Conservation (phyloP, 192 early-diverging fungal genomes). For the Backusella tarrabulga region DNA sequence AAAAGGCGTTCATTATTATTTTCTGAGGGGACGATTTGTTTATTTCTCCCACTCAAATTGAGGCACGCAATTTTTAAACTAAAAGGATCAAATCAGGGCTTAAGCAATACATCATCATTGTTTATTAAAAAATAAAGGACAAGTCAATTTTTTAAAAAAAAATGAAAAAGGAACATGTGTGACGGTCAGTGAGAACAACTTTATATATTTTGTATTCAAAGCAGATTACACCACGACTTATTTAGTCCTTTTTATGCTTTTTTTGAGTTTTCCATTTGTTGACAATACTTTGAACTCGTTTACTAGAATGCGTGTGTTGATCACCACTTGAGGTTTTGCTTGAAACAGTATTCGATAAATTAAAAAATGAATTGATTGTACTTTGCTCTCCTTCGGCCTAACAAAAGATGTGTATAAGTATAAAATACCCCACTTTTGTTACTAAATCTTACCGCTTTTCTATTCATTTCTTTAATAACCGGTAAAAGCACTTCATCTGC, state of each 20-base stretch:
- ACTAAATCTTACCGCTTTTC: conserved; percentile 16
- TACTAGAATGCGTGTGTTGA: conserved; percentile 35
- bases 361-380: background rate
- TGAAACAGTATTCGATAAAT: background rate
- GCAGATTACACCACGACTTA: background rate
- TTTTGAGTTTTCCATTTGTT: conserved; percentile 29
- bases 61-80: background rate
- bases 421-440: background rate
- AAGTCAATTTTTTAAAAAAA: background rate
- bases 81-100: background rate
- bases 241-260: background rate
- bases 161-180: background rate
- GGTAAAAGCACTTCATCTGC: conserved; percentile 70
- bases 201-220: background rate
- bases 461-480: conserved; percentile 59
- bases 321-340: background rate
- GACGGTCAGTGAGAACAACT: background rate
- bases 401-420: background rate
- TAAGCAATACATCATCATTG: background rate
- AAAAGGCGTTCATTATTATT: background rate
- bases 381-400: background rate
- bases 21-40: background rate
- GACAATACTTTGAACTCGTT: conserved; percentile 42
- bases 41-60: background rate
- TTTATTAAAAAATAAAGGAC: background rate